Evolutionary conservation across 2,329 filamentous ascomycete species (phyloP), one percentile per base, ranked within the genome.

Genomic region (Xylaria sp.): DNA sequence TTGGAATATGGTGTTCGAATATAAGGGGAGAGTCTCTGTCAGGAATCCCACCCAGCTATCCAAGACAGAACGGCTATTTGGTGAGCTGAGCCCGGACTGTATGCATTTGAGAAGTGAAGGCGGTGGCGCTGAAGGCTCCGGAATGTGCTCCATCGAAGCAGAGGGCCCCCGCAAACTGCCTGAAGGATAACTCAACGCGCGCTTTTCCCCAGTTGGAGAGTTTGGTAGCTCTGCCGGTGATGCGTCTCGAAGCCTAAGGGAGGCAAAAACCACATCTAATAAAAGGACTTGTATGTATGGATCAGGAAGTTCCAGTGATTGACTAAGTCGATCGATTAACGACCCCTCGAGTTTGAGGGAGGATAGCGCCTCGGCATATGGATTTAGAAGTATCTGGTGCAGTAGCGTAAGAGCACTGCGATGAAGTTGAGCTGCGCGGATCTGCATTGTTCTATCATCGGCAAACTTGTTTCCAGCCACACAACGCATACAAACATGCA

Each of bases 41-140:
- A 99, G 84, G 73, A 99, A 94, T 35, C 88, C 86, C 10, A 98
- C 90, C 97, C 97, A 99, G 77, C 93, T 94, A 75, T 98, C 94
- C 42, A 99, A 83, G 5, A 97, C 91, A 9, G 90, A 85, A 5
- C 93, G 90, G 73, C 93, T 94, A 62, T 85, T 90, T 2, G 86
- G 78, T 3, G 93, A 92, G 63, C 92, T 90, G 59, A 99, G 90
- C 0, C 94, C 96, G 54, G 90, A 88, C 69, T 93, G 90, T 13
- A 99, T 85, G 76, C 93, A 97, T 70, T 92, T 91, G n/a, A 96
- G 86, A n/a, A 99, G 81, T 42, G 90, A 84, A 18, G 88, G 82
- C 2, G 92, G 90, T 23, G 93, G 92, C 3, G 90, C 87, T 32
- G 77, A 76, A 5, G 71, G 23, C 27, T 75, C 69, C 47, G 71